Percentiles rank a stretch among this genome's conserved stretches.
Conservation (phyloP, 352 stramenopile species). For the Pythium pectinolyticum region DNA sequence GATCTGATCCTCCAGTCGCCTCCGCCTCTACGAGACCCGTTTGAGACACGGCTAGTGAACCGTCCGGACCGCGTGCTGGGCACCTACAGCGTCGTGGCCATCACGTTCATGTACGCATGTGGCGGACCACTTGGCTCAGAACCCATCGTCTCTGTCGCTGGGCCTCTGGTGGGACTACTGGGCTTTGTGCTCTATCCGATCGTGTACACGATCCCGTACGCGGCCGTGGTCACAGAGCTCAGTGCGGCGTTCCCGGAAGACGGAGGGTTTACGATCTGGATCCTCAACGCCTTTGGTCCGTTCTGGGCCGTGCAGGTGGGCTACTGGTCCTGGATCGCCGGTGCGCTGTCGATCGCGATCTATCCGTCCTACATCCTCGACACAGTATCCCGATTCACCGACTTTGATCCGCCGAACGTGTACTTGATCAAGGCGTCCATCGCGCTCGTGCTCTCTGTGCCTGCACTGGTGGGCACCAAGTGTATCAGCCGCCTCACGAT, state of each 20-base stretch:
- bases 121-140: constrained; percentile 56
- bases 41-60: neutral
- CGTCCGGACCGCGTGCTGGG: constrained; percentile 25
- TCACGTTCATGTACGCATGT: constrained; percentile 54
- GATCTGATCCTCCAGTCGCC: constrained; percentile 16
- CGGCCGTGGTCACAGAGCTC: constrained; percentile 61
- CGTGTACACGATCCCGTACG: constrained; percentile 59
- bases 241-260: constrained; percentile 75
- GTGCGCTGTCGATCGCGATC: constrained; percentile 42
- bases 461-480: constrained; percentile 26
- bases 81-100: constrained; percentile 31
- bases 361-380: constrained; percentile 53
- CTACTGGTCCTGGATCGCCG: constrained; percentile 81
- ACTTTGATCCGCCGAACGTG: neutral
- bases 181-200: constrained; percentile 61
- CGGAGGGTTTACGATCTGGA: constrained; percentile 70
- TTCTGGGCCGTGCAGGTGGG: constrained; percentile 82
- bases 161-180: constrained; percentile 55
- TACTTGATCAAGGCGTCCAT: constrained; percentile 28
- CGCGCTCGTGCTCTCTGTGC: constrained; percentile 16
- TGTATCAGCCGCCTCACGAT: constrained; percentile 20
- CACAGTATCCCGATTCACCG: neutral
- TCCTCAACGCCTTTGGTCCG: constrained; percentile 62
- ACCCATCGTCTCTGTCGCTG: constrained; percentile 47
- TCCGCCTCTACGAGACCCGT: neutral